Conservation (phyloP, 208 protist genomes). For the Acanthamoeba lenticulata region DNA sequence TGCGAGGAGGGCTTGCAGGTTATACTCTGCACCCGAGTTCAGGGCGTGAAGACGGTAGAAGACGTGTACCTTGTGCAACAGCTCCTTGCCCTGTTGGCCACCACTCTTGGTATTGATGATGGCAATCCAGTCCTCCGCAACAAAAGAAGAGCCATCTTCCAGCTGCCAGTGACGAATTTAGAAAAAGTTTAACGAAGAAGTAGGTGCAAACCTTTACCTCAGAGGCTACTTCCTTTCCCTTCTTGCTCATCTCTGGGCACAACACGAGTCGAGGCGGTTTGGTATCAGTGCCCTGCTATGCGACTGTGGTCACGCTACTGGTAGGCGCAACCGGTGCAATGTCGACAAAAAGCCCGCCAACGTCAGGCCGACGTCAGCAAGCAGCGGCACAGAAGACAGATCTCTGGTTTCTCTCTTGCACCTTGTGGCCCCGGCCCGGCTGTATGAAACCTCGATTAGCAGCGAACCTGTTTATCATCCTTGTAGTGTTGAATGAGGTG, state of each 20-base stretch:
- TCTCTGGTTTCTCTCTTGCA: not conserved
- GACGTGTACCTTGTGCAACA: not conserved
- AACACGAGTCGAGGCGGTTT: too few species aligned
- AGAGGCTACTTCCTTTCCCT: not conserved
- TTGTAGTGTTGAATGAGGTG: not conserved
- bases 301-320: too few species aligned
- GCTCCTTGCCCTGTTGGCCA: conserved; percentile 14
- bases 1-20: not conserved
- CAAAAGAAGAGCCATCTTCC: not conserved
- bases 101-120: conserved; percentile 66
- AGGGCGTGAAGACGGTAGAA: not conserved
- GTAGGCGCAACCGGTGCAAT: too few species aligned
- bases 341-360: too few species aligned
- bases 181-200: not conserved
- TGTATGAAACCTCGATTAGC: conserved; percentile 39
- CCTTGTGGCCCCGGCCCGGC: not conserved
- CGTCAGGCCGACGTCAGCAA: not conserved
- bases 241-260: not conserved
- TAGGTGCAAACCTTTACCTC: not conserved
- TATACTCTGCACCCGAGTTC: not conserved
- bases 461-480: not conserved
- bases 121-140: conserved; percentile 38
- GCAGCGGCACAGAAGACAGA: not conserved
- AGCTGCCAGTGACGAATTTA: not conserved
- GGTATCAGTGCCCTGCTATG: not conserved